These are phyloP conservation scores for Kingdonia uniflora DNA, from an alignment of 164 flowering plant species.

Conservation along the genomic window DNA sequence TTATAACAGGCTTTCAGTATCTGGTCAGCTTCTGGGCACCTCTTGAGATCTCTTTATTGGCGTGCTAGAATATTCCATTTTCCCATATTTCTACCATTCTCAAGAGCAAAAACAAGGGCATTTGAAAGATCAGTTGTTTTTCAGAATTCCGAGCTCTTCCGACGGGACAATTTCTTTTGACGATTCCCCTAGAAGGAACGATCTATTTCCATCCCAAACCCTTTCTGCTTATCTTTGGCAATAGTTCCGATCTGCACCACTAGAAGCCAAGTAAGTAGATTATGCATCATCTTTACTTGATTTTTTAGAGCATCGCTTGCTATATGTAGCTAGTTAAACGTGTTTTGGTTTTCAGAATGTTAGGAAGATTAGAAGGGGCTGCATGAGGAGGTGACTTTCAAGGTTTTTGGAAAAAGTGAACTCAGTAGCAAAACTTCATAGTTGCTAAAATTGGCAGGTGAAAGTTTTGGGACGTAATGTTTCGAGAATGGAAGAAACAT, in stretches of 20 bases:
- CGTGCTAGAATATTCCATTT: slow-evolving; percentile 27
- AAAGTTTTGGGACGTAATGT: too few species aligned
- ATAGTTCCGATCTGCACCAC: slow-evolving; percentile 25
- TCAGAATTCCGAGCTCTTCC: slow-evolving; percentile 28
- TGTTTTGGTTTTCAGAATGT: too few species aligned
- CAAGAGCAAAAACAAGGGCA: slow-evolving; percentile 57
- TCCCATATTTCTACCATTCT: slow-evolving; percentile 37
- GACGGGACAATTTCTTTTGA: slow-evolving; percentile 47
- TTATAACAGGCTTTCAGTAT: slow-evolving; percentile 53
- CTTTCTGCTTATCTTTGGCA: slow-evolving; percentile 10
- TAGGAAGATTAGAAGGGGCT: too few species aligned
- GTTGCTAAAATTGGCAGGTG: too few species aligned
- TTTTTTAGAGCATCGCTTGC: too few species aligned
- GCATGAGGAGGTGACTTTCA: too few species aligned
- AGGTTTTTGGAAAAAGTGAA: too few species aligned
- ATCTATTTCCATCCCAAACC: slow-evolving; percentile 15
- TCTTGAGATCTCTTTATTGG: slow-evolving; percentile 50
- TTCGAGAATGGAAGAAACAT: too few species aligned
- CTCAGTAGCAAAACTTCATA: too few species aligned
- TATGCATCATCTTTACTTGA: slow-evolving; percentile 3
- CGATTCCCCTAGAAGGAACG: slow-evolving; percentile 16
- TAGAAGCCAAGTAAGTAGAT: slow-evolving; percentile 5
- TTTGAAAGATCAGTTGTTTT: slow-evolving; percentile 43
- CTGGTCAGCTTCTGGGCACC: slow-evolving; percentile 69
- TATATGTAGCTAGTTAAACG: too few species aligned